phyloP scores from a whole-genome alignment of 2,329 filamentous ascomycete species.

The Curvularia eragrostidis region DNA sequence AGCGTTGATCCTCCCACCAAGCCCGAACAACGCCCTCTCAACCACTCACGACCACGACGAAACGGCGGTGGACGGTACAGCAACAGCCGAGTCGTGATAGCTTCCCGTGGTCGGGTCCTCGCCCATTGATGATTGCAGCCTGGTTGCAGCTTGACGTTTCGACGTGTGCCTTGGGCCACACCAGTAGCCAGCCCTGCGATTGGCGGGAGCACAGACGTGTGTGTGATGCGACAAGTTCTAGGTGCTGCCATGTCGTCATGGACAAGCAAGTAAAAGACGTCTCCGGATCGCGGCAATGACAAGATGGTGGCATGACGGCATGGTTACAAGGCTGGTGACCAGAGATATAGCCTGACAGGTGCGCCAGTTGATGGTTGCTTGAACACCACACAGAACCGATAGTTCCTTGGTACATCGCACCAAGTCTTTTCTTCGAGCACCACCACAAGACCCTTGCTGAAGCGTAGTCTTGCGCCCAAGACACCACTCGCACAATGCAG shows the following conservation, averaged over 20 bases:
- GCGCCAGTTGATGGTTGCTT: not conserved
- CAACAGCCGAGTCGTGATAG: not conserved
- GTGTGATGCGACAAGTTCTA: constrained; percentile 8
- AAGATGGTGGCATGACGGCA: constrained; percentile 3
- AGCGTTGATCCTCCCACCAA: not conserved
- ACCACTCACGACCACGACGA: not conserved
- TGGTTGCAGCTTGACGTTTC: not conserved
- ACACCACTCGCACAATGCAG: constrained; percentile 11
- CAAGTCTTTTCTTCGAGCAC: not conserved
- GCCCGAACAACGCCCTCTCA: not conserved
- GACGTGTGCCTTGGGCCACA: not conserved
- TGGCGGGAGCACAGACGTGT: constrained; percentile 1
- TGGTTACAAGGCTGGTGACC: not conserved
- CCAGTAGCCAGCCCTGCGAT: constrained; percentile 1
- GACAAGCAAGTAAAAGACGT: not conserved
- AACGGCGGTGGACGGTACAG: not conserved
- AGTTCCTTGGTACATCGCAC: not conserved
- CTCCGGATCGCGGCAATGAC: not conserved
- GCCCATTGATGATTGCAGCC: not conserved
- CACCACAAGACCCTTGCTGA: not conserved
- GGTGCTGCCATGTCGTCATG: constrained; percentile 10
- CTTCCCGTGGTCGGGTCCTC: not conserved
- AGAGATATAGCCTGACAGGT: constrained; percentile 1
- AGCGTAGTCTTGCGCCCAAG: not conserved
- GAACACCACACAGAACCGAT: not conserved